Conservation (phyloP, 495 filamentous ascomycete genomes). For the Bathelium albidoporum region DNA sequence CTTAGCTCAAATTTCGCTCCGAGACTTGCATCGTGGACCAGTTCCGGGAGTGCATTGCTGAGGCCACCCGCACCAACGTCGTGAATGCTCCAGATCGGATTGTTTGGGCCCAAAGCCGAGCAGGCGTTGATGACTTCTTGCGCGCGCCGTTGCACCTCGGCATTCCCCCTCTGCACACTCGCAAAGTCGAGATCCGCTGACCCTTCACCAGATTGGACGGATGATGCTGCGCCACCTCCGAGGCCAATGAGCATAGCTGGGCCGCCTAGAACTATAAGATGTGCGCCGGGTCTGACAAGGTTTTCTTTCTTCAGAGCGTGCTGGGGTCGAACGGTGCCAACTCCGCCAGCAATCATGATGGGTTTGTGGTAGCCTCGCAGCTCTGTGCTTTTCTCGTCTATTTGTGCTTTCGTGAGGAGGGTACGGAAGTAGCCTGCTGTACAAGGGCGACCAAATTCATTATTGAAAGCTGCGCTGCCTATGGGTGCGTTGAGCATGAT, state of each 20-base stretch:
- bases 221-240: slow-evolving; percentile 89
- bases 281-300: slow-evolving; percentile 69
- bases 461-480: slow-evolving; percentile 90
- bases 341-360: slow-evolving; percentile 95
- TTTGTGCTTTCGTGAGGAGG: slow-evolving; percentile 55
- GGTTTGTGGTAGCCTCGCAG: slow-evolving; percentile 93
- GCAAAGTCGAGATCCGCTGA: slow-evolving; percentile 89
- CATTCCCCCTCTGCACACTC: slow-evolving; percentile 89
- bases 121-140: slow-evolving; percentile 97
- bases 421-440: slow-evolving; percentile 86
- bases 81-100: slow-evolving; percentile 91
- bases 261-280: slow-evolving; percentile 85
- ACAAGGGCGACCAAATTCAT: slow-evolving; percentile 93
- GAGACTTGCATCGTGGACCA: slow-evolving; percentile 81
- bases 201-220: slow-evolving; percentile 76
- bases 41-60: slow-evolving; percentile 84
- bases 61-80: slow-evolving; percentile 93
- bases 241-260: slow-evolving; percentile 97
- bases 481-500: slow-evolving; percentile 97
- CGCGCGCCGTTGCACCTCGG: slow-evolving; percentile 86
- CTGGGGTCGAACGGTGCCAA: slow-evolving; percentile 90
- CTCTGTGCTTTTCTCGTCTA: slow-evolving; percentile 54
- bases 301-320: slow-evolving; percentile 74
- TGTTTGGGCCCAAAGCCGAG: slow-evolving; percentile 66
- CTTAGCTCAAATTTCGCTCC: slow-evolving; percentile 86